Conservation (phyloP, 768 basidiomycete genomes). For the Lactarius vividus region DNA sequence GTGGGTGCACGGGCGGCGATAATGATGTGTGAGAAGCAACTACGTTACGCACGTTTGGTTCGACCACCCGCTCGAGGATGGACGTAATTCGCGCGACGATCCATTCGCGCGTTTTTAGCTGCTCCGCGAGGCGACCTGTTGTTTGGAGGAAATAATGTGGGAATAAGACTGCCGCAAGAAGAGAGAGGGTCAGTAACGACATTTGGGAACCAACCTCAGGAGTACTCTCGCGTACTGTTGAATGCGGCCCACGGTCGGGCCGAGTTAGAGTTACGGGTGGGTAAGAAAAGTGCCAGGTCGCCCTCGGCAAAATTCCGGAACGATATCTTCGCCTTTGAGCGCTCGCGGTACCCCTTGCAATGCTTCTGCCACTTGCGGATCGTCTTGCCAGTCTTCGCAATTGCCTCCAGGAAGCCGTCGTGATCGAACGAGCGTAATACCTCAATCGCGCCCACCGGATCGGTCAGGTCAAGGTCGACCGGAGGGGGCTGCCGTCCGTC, state of each 20-base stretch:
- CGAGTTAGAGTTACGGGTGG: conserved; percentile 92
- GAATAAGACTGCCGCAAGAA: conserved; percentile 65
- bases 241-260: conserved; percentile 97
- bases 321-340: conserved; percentile 91
- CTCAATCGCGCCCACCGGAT: conserved; percentile 64
- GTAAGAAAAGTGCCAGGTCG: conserved; percentile 91
- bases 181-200: background rate
- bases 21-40: background rate
- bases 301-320: conserved; percentile 93
- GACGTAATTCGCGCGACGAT: conserved; percentile 88
- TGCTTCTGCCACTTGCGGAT: conserved; percentile 97
- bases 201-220: background rate
- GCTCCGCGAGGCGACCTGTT: conserved; percentile 78
- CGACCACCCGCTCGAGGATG: conserved; percentile 82
- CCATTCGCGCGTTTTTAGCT: conserved; percentile 89
- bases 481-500: conserved; percentile 45
- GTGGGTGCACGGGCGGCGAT: no score
- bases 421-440: conserved; percentile 73
- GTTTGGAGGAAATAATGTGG: conserved; percentile 95
- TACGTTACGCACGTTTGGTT: conserved; percentile 56
- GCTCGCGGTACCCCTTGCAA: conserved; percentile 90
- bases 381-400: conserved; percentile 74
- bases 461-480: conserved; percentile 60
- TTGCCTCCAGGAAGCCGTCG: conserved; percentile 77
- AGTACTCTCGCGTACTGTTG: conserved; percentile 59